phyloP scores from a whole-genome alignment of 2,329 filamentous ascomycete species.

The Dactylellina haptotyla region DNA sequence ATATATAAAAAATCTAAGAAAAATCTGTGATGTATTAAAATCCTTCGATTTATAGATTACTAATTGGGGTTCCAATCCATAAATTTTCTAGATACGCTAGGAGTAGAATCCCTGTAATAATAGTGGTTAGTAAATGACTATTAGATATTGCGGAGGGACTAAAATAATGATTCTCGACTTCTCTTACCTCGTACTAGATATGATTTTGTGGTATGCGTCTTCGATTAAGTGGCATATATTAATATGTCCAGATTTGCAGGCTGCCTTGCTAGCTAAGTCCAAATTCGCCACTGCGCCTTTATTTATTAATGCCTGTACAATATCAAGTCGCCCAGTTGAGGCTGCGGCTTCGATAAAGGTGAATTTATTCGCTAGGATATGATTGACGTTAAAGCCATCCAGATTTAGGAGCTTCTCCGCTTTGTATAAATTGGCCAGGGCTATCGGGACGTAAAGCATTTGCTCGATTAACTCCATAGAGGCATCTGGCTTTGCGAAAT shows the following conservation, averaged over 20 bases:
- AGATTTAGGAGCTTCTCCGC: not conserved
- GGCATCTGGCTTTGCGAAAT: not conserved
- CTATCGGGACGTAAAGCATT: not conserved
- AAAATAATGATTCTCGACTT: no score
- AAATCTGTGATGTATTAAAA: no score
- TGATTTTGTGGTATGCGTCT: no score
- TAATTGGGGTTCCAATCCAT: no score
- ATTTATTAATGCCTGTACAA: slow-evolving; percentile 2
- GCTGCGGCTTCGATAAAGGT: slow-evolving; percentile 13
- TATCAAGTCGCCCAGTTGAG: slow-evolving; percentile 4
- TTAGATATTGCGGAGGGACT: no score
- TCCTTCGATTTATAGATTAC: no score
- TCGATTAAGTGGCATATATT: no score
- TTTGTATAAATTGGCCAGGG: not conserved
- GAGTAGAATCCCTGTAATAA: no score
- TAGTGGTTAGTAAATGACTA: no score
- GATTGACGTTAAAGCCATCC: not conserved
- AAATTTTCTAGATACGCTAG: no score
- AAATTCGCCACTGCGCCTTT: not conserved
- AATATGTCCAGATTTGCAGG: not conserved
- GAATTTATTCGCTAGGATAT: not conserved
- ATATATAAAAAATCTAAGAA: no score
- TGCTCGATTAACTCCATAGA: not conserved
- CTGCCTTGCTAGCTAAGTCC: not conserved
- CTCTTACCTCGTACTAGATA: no score